phyloP scores from a whole-genome alignment of 2,329 filamentous ascomycete species.

The Aspergillus felis region DNA sequence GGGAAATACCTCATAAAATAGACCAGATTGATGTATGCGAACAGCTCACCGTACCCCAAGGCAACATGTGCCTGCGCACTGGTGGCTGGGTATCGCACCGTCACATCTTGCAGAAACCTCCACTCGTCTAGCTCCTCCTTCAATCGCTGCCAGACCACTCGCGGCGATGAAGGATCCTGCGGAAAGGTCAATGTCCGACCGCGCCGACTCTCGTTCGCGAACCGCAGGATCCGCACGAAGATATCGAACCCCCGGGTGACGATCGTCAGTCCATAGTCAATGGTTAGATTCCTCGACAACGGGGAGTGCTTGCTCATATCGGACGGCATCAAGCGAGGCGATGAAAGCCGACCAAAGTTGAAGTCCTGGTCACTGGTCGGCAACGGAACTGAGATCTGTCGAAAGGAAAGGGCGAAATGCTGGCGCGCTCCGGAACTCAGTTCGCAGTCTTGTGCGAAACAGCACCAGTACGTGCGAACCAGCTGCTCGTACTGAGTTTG shows the following conservation, averaged over 20 bases:
- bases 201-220: slow-evolving; percentile 35
- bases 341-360: slow-evolving; percentile 25
- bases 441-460: slow-evolving; percentile 37
- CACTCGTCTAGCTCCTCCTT: slow-evolving; percentile 34
- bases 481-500: slow-evolving; percentile 35
- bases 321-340: slow-evolving; percentile 25
- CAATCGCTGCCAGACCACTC: slow-evolving; percentile 25
- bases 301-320: slow-evolving; percentile 23
- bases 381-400: slow-evolving; percentile 33
- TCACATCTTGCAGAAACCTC: slow-evolving; percentile 31
- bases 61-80: slow-evolving; percentile 33
- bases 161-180: slow-evolving; percentile 12
- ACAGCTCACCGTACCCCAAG: slow-evolving; percentile 33
- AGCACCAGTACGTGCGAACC: slow-evolving; percentile 37
- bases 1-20: slow-evolving; percentile 33
- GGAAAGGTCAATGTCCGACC: slow-evolving; percentile 17
- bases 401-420: slow-evolving; percentile 36
- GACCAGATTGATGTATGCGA: slow-evolving; percentile 37
- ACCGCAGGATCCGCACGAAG: slow-evolving; percentile 34
- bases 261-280: slow-evolving; percentile 32
- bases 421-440: slow-evolving; percentile 35
- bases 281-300: slow-evolving; percentile 21
- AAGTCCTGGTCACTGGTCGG: slow-evolving; percentile 36
- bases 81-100: slow-evolving; percentile 31
- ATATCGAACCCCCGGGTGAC: slow-evolving; percentile 37